A percentile compares a stretch with the other conserved stretches of the same genome.
Conservation (phyloP, 1,284 basidiomycete species). For the Xerocomus minutiporus region DNA sequence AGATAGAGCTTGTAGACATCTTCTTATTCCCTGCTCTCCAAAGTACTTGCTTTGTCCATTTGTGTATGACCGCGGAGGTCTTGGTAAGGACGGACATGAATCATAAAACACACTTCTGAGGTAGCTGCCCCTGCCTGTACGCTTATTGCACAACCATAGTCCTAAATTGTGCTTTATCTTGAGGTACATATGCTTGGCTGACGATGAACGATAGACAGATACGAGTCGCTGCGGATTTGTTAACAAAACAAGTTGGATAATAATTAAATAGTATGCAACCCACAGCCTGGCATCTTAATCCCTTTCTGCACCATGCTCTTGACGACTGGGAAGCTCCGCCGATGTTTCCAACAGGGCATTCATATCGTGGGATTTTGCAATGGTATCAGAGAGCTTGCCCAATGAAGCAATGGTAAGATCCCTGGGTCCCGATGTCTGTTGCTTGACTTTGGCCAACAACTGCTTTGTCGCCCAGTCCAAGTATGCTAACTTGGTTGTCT, state of each 20-base stretch:
- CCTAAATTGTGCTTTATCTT: neutral
- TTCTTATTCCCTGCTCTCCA: neutral
- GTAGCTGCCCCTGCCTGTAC: neutral
- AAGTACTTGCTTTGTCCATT: neutral
- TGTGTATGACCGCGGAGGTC: neutral
- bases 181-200: neutral
- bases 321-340: neutral
- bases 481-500: conserved; percentile 62
- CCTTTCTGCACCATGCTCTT: conserved; percentile 1
- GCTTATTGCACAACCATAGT: neutral
- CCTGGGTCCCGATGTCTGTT: conserved; percentile 32
- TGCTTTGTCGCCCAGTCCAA: conserved; percentile 62
- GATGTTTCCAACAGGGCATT: conserved; percentile 25
- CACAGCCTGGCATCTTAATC: neutral
- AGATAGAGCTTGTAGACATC: neutral
- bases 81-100: neutral
- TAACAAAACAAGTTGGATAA: neutral
- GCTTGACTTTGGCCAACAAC: conserved; percentile 46
- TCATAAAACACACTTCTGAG: neutral
- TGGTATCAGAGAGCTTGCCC: conserved; percentile 22
- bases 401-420: conserved; percentile 28
- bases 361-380: conserved; percentile 36
- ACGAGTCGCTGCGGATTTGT: neutral
- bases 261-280: neutral
- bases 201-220: conserved; percentile 1